A percentile compares a stretch with the other conserved stretches of the same genome.
phyloP scores from a whole-genome alignment of 768 basidiomycete species.

The Pulveroboletus sp. region DNA sequence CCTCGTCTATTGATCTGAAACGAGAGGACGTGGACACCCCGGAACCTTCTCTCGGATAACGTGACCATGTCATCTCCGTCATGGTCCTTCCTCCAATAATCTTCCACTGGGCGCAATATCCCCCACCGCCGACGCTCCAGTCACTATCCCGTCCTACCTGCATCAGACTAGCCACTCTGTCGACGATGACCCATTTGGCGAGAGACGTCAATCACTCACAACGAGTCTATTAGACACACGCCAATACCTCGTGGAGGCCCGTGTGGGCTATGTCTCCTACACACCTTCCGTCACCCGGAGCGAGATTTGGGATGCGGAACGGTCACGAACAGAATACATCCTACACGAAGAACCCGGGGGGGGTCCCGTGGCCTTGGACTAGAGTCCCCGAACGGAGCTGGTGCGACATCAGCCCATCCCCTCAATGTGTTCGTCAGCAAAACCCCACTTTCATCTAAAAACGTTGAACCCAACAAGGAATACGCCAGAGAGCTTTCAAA shows the following conservation, averaged over 20 bases:
- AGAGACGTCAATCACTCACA: background rate
- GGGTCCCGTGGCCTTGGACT: background rate
- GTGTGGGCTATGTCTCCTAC: slow-evolving; percentile 5
- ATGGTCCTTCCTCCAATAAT: too few relatives aligned
- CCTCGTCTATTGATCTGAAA: too few relatives aligned
- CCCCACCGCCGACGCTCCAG: too few relatives aligned
- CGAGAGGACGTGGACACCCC: too few relatives aligned
- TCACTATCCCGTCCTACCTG: background rate
- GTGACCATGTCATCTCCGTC: too few relatives aligned
- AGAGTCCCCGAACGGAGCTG: slow-evolving; percentile 7
- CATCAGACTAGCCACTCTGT: slow-evolving; percentile 6
- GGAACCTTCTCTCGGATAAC: too few relatives aligned
- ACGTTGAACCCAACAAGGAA: background rate
- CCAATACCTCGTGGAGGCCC: slow-evolving; percentile 2
- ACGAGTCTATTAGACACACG: slow-evolving; percentile 1
- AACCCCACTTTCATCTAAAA: too few relatives aligned
- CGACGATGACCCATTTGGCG: slow-evolving; percentile 9
- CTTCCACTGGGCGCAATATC: too few relatives aligned
- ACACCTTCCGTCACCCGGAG: slow-evolving; percentile 1
- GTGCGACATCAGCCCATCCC: slow-evolving; percentile 1
- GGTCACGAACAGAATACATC: background rate
- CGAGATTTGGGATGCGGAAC: slow-evolving; percentile 7
- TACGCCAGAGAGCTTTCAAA: slow-evolving; percentile 6
- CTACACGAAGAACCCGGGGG: background rate
- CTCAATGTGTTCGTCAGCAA: too few relatives aligned